Conservation (phyloP, 1,139 yeast genomes). For the Taiozyma onychis region DNA sequence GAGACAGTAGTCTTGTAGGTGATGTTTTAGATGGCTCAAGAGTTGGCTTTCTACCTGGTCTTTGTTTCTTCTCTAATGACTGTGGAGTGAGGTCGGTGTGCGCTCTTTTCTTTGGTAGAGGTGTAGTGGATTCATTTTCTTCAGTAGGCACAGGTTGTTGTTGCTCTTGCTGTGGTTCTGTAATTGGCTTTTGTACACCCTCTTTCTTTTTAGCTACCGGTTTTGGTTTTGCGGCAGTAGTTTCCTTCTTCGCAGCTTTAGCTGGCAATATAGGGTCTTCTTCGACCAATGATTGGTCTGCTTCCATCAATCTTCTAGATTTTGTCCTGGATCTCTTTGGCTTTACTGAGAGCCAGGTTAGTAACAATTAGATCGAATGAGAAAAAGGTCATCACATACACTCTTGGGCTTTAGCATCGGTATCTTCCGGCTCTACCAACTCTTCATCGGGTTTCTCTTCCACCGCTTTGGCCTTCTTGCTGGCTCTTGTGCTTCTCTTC, state of each 20-base stretch:
- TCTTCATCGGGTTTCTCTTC: not conserved
- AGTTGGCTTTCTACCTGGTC: slow-evolving; percentile 2
- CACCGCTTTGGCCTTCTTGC: slow-evolving; percentile 5
- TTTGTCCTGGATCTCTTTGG: slow-evolving; percentile 2
- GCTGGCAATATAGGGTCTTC: not conserved
- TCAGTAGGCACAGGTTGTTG: not conserved
- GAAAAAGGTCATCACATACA: not conserved
- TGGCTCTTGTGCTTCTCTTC: slow-evolving; percentile 19
- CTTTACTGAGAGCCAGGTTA: not conserved
- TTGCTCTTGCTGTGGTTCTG: not conserved
- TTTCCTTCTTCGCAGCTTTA: not conserved
- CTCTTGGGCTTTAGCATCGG: not conserved
- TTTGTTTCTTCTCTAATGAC: not conserved
- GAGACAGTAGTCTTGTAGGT: slow-evolving; percentile 3
- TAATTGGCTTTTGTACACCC: not conserved
- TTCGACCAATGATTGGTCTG: not conserved
- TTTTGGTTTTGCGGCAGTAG: not conserved
- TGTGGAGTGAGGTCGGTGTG: not conserved
- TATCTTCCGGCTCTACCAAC: not conserved
- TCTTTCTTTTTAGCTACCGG: not conserved
- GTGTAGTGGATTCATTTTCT: not conserved
- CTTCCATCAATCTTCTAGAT: not conserved
- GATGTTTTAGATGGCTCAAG: slow-evolving; percentile 1
- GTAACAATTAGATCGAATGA: not conserved
- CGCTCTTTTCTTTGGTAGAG: not conserved